Evolutionary conservation across 2,329 filamentous ascomycete species (phyloP).

Genomic region (Hirsutella rhossiliensis): DNA sequence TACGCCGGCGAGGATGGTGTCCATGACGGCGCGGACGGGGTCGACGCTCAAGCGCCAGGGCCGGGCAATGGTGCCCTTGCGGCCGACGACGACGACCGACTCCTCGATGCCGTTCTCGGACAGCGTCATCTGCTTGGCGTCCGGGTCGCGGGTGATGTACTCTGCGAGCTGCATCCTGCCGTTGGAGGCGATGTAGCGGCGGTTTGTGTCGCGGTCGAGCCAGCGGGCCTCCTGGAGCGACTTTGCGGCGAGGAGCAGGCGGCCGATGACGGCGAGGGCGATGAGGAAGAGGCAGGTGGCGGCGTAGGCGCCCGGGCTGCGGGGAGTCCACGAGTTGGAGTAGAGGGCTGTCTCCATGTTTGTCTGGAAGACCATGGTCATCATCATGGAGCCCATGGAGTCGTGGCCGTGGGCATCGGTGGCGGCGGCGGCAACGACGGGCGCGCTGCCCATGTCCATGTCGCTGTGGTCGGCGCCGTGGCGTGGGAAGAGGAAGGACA

Average conservation of each 20-base stretch:
- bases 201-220: slow-evolving; percentile 57
- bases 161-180: slow-evolving; percentile 49
- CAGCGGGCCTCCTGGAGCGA: slow-evolving; percentile 50
- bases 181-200: slow-evolving; percentile 65
- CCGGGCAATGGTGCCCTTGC: slow-evolving; percentile 35
- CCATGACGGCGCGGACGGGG: slow-evolving; percentile 57
- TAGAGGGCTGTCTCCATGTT: slow-evolving; percentile 36
- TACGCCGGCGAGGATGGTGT: slow-evolving; percentile 61
- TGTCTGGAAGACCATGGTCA: slow-evolving; percentile 50
- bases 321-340: slow-evolving; percentile 62
- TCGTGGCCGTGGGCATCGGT: slow-evolving; percentile 1
- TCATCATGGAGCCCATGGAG: slow-evolving; percentile 13
- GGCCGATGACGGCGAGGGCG: slow-evolving; percentile 57
- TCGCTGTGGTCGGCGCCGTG: slow-evolving; percentile 2
- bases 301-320: slow-evolving; percentile 59
- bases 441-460: slow-evolving; percentile 5
- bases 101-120: slow-evolving; percentile 73
- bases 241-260: slow-evolving; percentile 61
- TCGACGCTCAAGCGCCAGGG: slow-evolving; percentile 80
- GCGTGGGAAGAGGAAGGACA: neutral
- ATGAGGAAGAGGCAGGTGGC: slow-evolving; percentile 89
- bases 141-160: slow-evolving; percentile 43
- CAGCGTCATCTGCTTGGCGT: slow-evolving; percentile 53
- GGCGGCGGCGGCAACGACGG: slow-evolving; percentile 1
- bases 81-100: slow-evolving; percentile 60